Base-by-base conservation (phyloP, 225 moss, liverwort and hornwort species). In the Ulota crispa region DNA sequence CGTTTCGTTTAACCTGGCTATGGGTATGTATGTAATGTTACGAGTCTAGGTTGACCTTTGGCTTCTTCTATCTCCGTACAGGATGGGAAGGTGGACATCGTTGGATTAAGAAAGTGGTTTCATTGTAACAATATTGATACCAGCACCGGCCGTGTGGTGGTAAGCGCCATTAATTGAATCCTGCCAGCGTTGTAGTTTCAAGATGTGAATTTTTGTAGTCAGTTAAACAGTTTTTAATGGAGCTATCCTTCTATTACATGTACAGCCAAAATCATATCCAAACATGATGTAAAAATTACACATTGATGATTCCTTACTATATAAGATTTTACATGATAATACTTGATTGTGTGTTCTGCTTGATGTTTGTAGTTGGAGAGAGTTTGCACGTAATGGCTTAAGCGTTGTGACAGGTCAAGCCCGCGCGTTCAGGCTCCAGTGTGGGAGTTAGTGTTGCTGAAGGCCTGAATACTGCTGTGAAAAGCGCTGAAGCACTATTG, bases 371-470 rank as follows among this genome's bases (percentile, higher is more conserved):
- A 26, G 28, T 52, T 8, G 42, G 54, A 72, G 19, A 56, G 27
- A 56, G 24, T 70, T 19, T 68, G n/a, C 43, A 67, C 26, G 62
- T 64, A 75, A 36, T 9, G 16, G 27, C 54, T 52, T 50, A 23
- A 9, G 78, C 32, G 55, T 78, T 79, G 53, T 85, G 73, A 42
- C 91, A 96, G 96, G 96, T 97, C 42, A 98, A 98, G 79, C 98
- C 98, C 78, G 93, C 98, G 28, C 88, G 97, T 70, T 91, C 93
- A 79, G 97, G 97, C 81, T 98, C 97, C 55, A 98, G 97, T 83
- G 86, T 98, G 66, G 97, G 97, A 79, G 97, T 98, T 34, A 94
- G 89, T 88, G 85, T 98, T 88, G 95, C 94, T 26, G 47, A 88
- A 26, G 97, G 97, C 72, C 80, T 94, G 76, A 81, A 83, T 64